A percentile compares a stretch with the other conserved stretches of the same genome.
Evolutionary conservation across 495 filamentous ascomycete species (phyloP).

Genomic region (Saxophila tyrrhenica): DNA sequence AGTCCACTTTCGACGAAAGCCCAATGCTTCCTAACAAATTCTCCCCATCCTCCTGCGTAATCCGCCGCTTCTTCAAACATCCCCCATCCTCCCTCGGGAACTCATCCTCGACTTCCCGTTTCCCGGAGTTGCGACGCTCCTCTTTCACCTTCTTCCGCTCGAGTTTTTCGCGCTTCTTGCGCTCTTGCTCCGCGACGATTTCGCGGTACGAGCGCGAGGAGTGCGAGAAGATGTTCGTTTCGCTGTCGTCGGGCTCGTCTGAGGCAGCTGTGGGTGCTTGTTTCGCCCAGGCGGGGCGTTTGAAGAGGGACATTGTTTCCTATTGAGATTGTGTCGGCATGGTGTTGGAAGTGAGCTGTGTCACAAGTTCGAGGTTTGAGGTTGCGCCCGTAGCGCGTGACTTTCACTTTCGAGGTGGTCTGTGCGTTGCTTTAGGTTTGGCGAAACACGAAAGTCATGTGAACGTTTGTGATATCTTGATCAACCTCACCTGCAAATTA

Average conservation of each 20-base stretch:
- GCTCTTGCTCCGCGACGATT: slow-evolving; percentile 45
- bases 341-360: background rate
- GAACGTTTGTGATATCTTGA: background rate
- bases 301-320: slow-evolving; percentile 53
- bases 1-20: background rate
- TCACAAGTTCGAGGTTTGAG: background rate
- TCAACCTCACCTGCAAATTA: no score
- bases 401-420: background rate
- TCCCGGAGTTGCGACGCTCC: slow-evolving; percentile 13
- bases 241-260: slow-evolving; percentile 35
- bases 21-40: background rate
- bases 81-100: background rate
- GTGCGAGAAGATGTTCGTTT: slow-evolving; percentile 47
- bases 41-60: slow-evolving; percentile 5
- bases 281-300: slow-evolving; percentile 48
- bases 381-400: background rate
- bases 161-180: slow-evolving; percentile 27
- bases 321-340: slow-evolving; percentile 4
- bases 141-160: slow-evolving; percentile 26
- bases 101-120: slow-evolving; percentile 15
- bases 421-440: background rate
- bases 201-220: slow-evolving; percentile 52
- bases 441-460: slow-evolving; percentile 1
- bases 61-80: slow-evolving; percentile 12
- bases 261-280: slow-evolving; percentile 17